These are phyloP conservation scores for Chaetoceros tenuissimus DNA, from an alignment of 108 stramenopile genomes.

Conservation along the genomic window DNA sequence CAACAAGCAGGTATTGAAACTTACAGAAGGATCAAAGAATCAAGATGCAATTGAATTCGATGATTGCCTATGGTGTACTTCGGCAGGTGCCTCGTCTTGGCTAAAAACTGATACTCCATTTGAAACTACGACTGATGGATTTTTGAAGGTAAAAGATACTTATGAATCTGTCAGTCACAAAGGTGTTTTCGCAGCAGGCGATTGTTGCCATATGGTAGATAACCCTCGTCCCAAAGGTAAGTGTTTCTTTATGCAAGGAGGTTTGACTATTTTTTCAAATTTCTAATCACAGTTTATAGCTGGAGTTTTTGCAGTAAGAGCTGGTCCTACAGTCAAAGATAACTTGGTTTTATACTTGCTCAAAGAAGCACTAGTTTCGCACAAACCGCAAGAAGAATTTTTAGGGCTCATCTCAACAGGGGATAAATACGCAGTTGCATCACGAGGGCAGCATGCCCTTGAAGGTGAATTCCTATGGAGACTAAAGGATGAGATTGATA, in stretches of 20 bases:
- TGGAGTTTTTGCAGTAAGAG: slow-evolving; percentile 74
- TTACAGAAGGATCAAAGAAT: not conserved
- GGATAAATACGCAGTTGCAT: slow-evolving; percentile 47
- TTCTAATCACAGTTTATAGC: slow-evolving; percentile 9
- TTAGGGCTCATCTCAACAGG: slow-evolving; percentile 62
- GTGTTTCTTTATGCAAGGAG: not conserved
- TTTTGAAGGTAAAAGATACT: slow-evolving; percentile 35
- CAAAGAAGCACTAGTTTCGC: not conserved
- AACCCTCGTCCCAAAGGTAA: slow-evolving; percentile 50
- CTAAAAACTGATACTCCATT: slow-evolving; percentile 28
- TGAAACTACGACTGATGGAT: slow-evolving; percentile 27
- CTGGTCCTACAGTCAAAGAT: slow-evolving; percentile 43
- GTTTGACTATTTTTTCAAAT: not conserved
- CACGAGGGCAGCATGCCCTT: slow-evolving; percentile 31
- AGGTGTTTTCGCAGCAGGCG: slow-evolving; percentile 58
- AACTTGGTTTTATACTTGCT: slow-evolving; percentile 33
- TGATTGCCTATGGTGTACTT: slow-evolving; percentile 47
- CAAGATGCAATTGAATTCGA: slow-evolving; percentile 14
- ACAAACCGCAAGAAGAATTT: slow-evolving; percentile 22
- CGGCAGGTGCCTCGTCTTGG: slow-evolving; percentile 39
- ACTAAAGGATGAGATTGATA: slow-evolving; percentile 68
- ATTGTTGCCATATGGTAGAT: slow-evolving; percentile 37
- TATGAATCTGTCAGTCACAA: slow-evolving; percentile 22
- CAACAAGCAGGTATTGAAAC: not conserved
- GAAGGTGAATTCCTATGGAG: slow-evolving; percentile 52